Percentiles rank a stretch among this genome's conserved stretches.
Evolutionary conservation across 192 early-diverging fungal genomes (phyloP).

Genomic region (Linnemannia elongata): DNA sequence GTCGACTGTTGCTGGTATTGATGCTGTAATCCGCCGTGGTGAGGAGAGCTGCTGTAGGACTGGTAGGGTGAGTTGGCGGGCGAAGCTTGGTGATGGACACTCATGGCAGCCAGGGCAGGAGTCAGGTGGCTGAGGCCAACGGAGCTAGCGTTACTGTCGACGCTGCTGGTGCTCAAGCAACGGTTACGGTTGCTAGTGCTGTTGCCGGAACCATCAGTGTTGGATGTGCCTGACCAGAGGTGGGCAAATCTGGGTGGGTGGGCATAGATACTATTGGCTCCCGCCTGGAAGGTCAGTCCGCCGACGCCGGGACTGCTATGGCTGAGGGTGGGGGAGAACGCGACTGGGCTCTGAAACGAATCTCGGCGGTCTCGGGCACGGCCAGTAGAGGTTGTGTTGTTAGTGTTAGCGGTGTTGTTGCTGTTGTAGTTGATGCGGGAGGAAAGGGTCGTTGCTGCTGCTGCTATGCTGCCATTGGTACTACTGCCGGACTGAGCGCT

Average conservation of each 20-base stretch:
- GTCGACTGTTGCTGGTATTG: slow-evolving; percentile 40
- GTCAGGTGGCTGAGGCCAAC: slow-evolving; percentile 46
- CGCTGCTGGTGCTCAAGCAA: slow-evolving; percentile 45
- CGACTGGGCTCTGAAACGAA: slow-evolving; percentile 35
- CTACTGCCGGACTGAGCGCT: background rate
- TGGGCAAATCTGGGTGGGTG: slow-evolving; percentile 22
- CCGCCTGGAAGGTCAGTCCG: background rate
- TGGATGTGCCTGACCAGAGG: slow-evolving; percentile 18
- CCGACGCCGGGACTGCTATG: slow-evolving; percentile 30
- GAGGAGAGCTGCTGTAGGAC: slow-evolving; percentile 45
- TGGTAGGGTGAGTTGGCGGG: slow-evolving; percentile 40
- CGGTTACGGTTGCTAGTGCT: slow-evolving; percentile 28
- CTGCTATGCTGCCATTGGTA: slow-evolving; percentile 13
- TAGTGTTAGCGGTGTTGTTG: background rate
- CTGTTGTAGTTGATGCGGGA: background rate
- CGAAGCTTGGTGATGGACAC: slow-evolving; percentile 37
- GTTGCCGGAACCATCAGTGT: background rate
- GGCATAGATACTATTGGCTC: slow-evolving; percentile 10
- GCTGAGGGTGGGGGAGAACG: slow-evolving; percentile 38
- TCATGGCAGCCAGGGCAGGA: slow-evolving; percentile 41
- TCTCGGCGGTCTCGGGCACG: slow-evolving; percentile 31
- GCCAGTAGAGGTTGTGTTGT: slow-evolving; percentile 21
- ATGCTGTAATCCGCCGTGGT: slow-evolving; percentile 23
- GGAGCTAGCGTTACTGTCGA: slow-evolving; percentile 53
- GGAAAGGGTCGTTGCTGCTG: background rate